phyloP scores from a whole-genome alignment of 306 rosid species.

The Ormosia semicastrata region DNA sequence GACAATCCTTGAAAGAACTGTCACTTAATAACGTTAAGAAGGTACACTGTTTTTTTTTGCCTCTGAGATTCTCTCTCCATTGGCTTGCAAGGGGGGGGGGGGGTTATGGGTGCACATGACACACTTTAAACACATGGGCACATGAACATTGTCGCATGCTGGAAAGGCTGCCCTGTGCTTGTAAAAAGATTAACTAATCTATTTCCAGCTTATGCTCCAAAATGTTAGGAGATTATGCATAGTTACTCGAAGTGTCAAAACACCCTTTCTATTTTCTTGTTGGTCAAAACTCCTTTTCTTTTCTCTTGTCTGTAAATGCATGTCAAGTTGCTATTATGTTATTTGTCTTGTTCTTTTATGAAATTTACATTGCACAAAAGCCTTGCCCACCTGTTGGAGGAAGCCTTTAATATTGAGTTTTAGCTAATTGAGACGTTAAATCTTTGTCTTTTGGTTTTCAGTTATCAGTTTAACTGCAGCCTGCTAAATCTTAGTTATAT shows the following conservation, averaged over 20 bases:
- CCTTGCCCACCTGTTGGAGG: not conserved
- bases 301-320: not conserved
- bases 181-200: not conserved
- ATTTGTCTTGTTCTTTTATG: not conserved
- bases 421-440: constrained; percentile 8
- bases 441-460: constrained; percentile 4
- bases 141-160: constrained; percentile 14
- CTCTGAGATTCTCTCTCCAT: not conserved
- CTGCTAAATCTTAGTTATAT: not conserved
- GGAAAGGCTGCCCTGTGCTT: constrained; percentile 14
- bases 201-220: not conserved
- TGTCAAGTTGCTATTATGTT: not conserved
- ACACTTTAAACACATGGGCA: not conserved
- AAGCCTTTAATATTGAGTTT: not conserved
- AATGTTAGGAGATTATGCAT: not conserved
- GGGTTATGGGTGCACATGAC: not conserved
- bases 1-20: constrained; percentile 61
- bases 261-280: not conserved
- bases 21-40: constrained; percentile 67
- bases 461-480: constrained; percentile 5
- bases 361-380: constrained; percentile 8
- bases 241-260: not conserved
- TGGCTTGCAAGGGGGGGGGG: not conserved
- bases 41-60: constrained; percentile 42
- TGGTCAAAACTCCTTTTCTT: not conserved